These are phyloP conservation scores for Perkinsela sp. DNA, from an alignment of 208 protist genomes.

Conservation along the genomic window DNA sequence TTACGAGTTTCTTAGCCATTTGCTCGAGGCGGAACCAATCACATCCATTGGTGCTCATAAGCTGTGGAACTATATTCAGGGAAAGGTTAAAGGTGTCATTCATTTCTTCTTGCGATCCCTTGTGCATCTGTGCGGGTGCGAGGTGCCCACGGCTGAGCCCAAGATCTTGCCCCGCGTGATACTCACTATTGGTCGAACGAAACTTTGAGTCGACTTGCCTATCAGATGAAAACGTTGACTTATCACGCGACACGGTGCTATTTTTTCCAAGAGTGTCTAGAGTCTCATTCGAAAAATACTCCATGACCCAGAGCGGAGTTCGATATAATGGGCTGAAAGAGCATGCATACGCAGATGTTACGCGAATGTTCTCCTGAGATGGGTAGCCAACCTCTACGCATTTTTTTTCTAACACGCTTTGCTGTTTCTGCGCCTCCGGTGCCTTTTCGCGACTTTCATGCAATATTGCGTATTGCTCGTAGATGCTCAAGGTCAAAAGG, in stretches of 20 bases:
- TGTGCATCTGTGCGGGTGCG: constrained; percentile 42
- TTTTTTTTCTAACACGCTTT: background rate
- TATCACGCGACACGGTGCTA: background rate
- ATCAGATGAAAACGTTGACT: constrained; percentile 25
- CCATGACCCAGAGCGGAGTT: background rate
- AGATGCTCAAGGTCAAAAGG: background rate
- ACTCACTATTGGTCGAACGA: constrained; percentile 19
- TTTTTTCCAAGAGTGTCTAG: background rate
- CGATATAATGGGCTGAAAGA: background rate
- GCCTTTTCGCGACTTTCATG: background rate
- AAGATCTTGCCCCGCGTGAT: constrained; percentile 8
- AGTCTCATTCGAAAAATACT: background rate
- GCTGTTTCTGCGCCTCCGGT: background rate
- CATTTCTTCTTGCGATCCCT: constrained; percentile 20
- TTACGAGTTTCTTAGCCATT: constrained; percentile 16
- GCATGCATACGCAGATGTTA: background rate
- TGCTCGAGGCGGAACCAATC: constrained; percentile 45
- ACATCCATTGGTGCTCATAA: constrained; percentile 40
- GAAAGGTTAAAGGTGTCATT: constrained; percentile 49
- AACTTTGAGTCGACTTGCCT: constrained; percentile 17
- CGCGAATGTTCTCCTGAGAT: background rate
- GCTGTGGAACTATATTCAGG: constrained; percentile 51
- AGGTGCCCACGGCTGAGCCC: constrained; percentile 45
- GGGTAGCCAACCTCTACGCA: background rate
- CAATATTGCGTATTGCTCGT: background rate